Conservation (phyloP, 805 yeast genomes). For the Candida piceae region DNA sequence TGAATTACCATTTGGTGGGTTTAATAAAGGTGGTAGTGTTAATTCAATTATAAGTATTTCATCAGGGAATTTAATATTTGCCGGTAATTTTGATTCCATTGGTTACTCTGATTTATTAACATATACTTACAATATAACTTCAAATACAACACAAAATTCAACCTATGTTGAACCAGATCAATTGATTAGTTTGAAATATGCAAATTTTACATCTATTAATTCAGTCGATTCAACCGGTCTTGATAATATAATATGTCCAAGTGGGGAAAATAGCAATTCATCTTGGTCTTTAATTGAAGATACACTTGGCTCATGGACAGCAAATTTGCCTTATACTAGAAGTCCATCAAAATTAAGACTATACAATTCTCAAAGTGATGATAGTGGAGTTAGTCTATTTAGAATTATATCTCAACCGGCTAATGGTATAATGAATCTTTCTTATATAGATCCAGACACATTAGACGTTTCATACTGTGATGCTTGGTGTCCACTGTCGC, state of each 20-base stretch:
- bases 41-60: constrained; percentile 47
- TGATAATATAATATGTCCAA: constrained; percentile 55
- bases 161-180: constrained; percentile 47
- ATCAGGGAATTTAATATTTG: constrained; percentile 60
- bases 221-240: constrained; percentile 30
- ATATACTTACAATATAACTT: constrained; percentile 25
- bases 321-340: constrained; percentile 49
- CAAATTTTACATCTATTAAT: constrained; percentile 46
- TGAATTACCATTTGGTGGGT: constrained; percentile 70
- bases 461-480: constrained; percentile 64
- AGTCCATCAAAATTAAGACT: constrained; percentile 70
- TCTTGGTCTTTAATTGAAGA: constrained; percentile 49
- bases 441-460: constrained; percentile 73
- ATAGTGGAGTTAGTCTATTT: constrained; percentile 52
- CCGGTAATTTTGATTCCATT: constrained; percentile 67
- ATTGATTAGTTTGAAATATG: constrained; percentile 52
- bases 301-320: constrained; percentile 61
- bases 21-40: constrained; percentile 53
- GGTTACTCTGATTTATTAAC: constrained; percentile 44
- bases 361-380: constrained; percentile 48
- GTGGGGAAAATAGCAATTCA: constrained; percentile 24
- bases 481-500: constrained; percentile 78
- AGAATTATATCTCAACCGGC: constrained; percentile 74
- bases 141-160: constrained; percentile 30
- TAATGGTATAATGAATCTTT: constrained; percentile 85